Base-by-base conservation (phyloP, 495 filamentous ascomycete genomes). In the Neurospora sp. region DNA sequence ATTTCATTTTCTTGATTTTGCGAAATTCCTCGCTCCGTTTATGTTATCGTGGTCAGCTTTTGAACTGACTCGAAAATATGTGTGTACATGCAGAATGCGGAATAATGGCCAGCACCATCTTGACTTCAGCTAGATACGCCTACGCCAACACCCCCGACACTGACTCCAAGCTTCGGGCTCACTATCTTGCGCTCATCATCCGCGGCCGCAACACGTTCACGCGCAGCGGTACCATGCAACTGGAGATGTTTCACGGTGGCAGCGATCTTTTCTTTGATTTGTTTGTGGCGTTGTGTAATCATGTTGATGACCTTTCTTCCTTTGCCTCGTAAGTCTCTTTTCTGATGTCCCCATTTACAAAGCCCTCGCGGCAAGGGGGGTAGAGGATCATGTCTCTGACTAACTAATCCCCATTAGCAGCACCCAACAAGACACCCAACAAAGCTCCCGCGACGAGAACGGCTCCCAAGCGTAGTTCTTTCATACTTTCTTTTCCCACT, bases 191-290 rank as follows among this genome's bases (percentile, higher is more conserved):
- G 37, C 87, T 97, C 79, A 96, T 97, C 81, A 94, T 97, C 75
- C 87, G 94, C 74, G 91, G 89, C 77, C 86, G 93, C 74, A 86
- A 85, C 74, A 97, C 92, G 5, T 97, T 97, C 85, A 97, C 96
- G 86, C 85, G 92, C 44, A 96, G 93, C 82, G 94, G 94, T 74
- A 97, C 94, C n/a, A 96, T 97, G 94, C 94, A 97, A 83, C 88
- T 91, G 77, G 94, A 97, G 85, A 97, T 97, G 94, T 91, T 93
- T 80, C 86, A 86, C 75, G 94, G 94, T 27, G 93, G 92, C 74
- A 82, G 84, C 5, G 90, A 91, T 78, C 82, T 97, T 78, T 96
- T 96, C 84, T 97, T 97, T 81, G 94, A 97, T 82, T 83, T 97
- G 73, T 97, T 97, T 81, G 94, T 97, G 48, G 94, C 94, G 5